phyloP scores from a whole-genome alignment of 805 yeast species.

The Schwanniomyces sp. region DNA sequence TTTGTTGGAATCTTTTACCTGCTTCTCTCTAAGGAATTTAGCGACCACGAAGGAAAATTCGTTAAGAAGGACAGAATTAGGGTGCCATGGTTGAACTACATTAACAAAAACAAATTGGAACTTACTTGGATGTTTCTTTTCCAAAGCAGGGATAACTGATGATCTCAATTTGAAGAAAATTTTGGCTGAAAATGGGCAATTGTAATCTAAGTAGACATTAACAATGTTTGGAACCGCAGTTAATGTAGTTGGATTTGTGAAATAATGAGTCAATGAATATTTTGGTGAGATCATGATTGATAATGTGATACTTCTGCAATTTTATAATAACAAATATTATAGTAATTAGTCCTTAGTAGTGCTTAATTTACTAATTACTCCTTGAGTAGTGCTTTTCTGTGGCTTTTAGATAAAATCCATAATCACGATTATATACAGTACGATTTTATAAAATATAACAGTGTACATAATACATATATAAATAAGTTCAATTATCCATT shows the following conservation, averaged over 20 bases:
- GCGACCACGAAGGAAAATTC: constrained; percentile 75
- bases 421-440: not conserved
- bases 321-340: not conserved
- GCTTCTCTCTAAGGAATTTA: constrained; percentile 49
- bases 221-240: constrained; percentile 41
- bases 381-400: not conserved
- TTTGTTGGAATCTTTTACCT: constrained; percentile 18
- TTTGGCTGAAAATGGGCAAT: constrained; percentile 74
- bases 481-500: not conserved
- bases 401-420: not conserved
- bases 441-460: not conserved
- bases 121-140: constrained; percentile 44
- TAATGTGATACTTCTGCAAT: not conserved
- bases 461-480: not conserved
- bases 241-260: constrained; percentile 17
- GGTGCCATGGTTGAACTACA: constrained; percentile 92
- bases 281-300: constrained; percentile 40
- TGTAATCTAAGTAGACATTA: constrained; percentile 71
- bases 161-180: constrained; percentile 55
- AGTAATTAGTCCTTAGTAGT: not conserved
- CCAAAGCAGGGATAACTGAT: constrained; percentile 53
- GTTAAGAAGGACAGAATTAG: constrained; percentile 63
- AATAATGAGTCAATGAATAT: constrained; percentile 38
- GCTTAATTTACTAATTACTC: not conserved
- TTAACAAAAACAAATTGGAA: constrained; percentile 66